Evolutionary conservation across 2,329 filamentous ascomycete species (phyloP), one percentile per base, ranked within the genome.

Genomic region (Periconia macrospinosa): DNA sequence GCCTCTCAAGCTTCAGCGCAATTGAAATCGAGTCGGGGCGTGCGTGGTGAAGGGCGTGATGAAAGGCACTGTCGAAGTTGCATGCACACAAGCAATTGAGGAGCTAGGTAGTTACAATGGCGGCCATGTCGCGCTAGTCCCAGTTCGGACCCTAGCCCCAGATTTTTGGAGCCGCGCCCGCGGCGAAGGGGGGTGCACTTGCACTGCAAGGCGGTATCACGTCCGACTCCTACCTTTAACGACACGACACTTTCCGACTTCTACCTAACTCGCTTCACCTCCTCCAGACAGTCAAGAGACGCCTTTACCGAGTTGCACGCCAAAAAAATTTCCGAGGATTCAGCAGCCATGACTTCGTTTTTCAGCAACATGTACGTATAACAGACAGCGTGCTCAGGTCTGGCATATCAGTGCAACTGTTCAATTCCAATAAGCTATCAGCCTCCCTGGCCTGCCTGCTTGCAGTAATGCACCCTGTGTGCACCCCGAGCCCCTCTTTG

Each of bases 341-440:
- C 19, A 44, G 17, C 17, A 18, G 30, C 10, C 19, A 74, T 74
- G 73, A 67, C 72, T 58, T 74, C 71, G 53, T 75, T 75, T 62
- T 75, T 75, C 67, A 73, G 70, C 65, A 74, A 70, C 61, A 71
- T 75, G 73, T 75, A 61, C 74, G 73, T 75, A 59, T 19, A 71
- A 70, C 33, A 37, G 33, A 13, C 33, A 6, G 33, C 11, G 33
- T 13, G 33, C 33, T 13, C 33, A 5, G 11, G 15, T 13, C 11
- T 6, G 33, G 33, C 33, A 37, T 37, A 37, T 13, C 33, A 37
- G 15, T 37, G 33, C 33, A 37, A n/a, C 15, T 13, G 33, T n/a
- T n/a, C 33, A 37, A 37, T 37, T 37, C 33, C 45, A 62, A 59
- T 56, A 37, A 37, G 15, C 33, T 13, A 13, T 37, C 15, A 14